Evolutionary conservation across 768 basidiomycete genomes (phyloP).

Genomic region (Leccinum truebloodii): DNA sequence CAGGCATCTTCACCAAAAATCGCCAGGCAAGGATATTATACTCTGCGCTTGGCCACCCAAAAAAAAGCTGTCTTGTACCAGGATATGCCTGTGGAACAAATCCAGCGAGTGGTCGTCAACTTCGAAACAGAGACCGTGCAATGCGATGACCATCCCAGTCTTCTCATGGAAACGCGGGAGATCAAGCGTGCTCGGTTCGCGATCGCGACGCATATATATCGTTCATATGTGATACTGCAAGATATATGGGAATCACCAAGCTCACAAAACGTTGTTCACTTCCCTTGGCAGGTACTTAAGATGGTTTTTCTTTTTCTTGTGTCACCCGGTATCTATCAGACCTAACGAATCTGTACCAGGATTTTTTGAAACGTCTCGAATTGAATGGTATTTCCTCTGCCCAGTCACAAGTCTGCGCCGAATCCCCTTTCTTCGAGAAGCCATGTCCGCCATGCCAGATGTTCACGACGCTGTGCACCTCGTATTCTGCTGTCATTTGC

Average conservation of each 20-base stretch:
- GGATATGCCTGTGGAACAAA: slow-evolving; percentile 5
- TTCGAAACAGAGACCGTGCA: slow-evolving; percentile 17
- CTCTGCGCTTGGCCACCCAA: neutral
- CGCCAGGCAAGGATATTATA: too few relatives aligned
- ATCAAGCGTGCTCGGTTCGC: slow-evolving; percentile 6
- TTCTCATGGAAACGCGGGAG: slow-evolving; percentile 18
- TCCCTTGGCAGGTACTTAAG: too few relatives aligned
- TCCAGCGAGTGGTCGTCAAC: slow-evolving; percentile 18
- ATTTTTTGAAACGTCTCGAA: slow-evolving; percentile 19
- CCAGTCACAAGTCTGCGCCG: neutral
- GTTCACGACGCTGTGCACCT: slow-evolving; percentile 9
- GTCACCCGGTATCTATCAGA: too few relatives aligned
- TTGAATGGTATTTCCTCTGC: slow-evolving; percentile 2
- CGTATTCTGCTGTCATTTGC: slow-evolving; percentile 19
- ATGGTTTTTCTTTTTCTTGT: too few relatives aligned
- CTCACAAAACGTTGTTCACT: too few relatives aligned
- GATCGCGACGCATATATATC: too few relatives aligned
- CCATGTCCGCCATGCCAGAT: slow-evolving; percentile 16
- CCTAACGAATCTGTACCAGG: slow-evolving; percentile 2
- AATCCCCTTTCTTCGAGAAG: neutral
- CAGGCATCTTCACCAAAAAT: too few relatives aligned
- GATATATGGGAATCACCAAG: too few relatives aligned
- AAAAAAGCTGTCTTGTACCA: slow-evolving; percentile 18
- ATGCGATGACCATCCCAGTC: slow-evolving; percentile 15
- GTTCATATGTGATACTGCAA: too few relatives aligned